Percentiles rank a stretch among this genome's conserved stretches.
phyloP scores from a whole-genome alignment of 345 rosid species.

The Citrus reticulata region DNA sequence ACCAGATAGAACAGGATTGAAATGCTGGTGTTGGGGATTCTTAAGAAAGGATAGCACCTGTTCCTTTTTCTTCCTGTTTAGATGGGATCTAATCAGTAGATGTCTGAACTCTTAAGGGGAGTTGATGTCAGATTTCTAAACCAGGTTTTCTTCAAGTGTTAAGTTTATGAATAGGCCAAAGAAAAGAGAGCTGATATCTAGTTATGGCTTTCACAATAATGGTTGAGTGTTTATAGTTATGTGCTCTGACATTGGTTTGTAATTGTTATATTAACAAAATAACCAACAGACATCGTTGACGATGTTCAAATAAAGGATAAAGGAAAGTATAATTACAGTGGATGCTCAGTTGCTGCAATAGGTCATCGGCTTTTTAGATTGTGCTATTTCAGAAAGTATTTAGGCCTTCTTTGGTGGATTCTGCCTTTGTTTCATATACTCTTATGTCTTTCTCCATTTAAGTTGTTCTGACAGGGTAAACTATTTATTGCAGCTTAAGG shows the following conservation, averaged over 20 bases:
- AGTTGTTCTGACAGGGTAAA: neutral
- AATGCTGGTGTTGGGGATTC: slow-evolving; percentile 2
- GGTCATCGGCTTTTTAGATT: neutral
- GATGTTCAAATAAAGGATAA: neutral
- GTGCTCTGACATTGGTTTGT: neutral
- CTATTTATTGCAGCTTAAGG: slow-evolving; percentile 46
- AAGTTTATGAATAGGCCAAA: neutral
- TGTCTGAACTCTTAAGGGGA: neutral
- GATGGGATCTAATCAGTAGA: neutral
- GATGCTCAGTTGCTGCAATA: neutral
- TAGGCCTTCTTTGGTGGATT: neutral
- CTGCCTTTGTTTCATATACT: neutral
- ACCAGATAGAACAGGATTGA: neutral
- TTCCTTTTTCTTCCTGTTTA: neutral
- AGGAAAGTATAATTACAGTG: neutral
- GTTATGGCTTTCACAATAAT: neutral
- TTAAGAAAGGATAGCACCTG: neutral
- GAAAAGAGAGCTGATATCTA: neutral
- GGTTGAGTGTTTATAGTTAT: neutral
- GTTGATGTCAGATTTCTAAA: neutral
- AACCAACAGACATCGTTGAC: neutral
- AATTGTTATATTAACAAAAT: neutral
- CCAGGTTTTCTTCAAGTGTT: neutral
- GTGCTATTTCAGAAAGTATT: neutral
- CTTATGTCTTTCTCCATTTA: neutral